Base-by-base conservation (phyloP, 164 flowering plant genomes). In the Stephania cephalantha region DNA sequence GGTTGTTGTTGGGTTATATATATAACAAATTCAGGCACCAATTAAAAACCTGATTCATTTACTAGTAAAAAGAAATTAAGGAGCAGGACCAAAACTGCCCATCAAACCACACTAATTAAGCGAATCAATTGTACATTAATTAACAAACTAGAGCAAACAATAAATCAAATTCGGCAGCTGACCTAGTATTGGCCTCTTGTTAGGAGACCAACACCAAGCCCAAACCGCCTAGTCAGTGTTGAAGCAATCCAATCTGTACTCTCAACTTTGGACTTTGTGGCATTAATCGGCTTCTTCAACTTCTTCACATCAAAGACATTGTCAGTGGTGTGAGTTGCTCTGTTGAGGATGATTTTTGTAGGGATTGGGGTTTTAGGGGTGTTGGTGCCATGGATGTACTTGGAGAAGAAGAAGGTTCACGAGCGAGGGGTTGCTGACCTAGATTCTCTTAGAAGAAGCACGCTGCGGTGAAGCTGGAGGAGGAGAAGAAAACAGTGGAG, bases 181-280 rank as follows among this genome's bases (percentile, higher is more conserved):
- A 88, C 97, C 91, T 91, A 67, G 95, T 88, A 70, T 88, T 88
- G 9, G 91, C 87, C 82, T 85, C 89, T 78, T 90, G 84, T 48
- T 95, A 87, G 31, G 91, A 87, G 53, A 88, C 94, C 98, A 5
- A 95, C 97, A 22, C 95, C 97, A 25, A 95, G 90, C 10, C 97
- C 94, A 69, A 91, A 94, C 78, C 97, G 84, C 79, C 97, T 82
- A 0, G 95, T 92, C 46, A 94, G 82, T 61, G 85, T 52, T 46
- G 95, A 88, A 79, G 97, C 93, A n/a, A 94, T 85, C 97, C 95
- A 92, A 71, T 95, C 97, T 1, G 97, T 91, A 31, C 91, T 85
- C 4, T 92, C 97, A 22, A 76, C 89, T 44, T 71, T 80, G 42
- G 76, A 76, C 46, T 78, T 53, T 7, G 70, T 9, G 18, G 69